Conservation (phyloP, 2,329 filamentous ascomycete species). For the Exophiala spinifera region DNA sequence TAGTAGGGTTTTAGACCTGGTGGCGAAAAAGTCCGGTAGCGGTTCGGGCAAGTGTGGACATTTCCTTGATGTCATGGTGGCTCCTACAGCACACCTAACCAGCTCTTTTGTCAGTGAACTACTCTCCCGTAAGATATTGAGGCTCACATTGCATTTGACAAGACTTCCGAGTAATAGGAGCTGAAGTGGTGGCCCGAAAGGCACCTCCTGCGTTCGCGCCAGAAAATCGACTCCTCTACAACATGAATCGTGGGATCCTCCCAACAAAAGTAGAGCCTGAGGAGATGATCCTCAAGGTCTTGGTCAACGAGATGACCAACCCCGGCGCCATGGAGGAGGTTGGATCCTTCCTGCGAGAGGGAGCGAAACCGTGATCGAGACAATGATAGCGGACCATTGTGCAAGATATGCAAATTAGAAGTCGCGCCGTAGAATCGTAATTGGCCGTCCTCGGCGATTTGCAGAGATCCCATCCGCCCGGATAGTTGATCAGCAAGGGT, state of each 20-base stretch:
- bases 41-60: constrained; percentile 15
- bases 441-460: constrained; percentile 27
- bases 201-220: constrained; percentile 14
- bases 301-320: constrained; percentile 22
- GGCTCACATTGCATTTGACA: constrained; percentile 22
- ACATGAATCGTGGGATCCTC: constrained; percentile 28
- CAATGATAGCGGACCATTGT: constrained; percentile 22
- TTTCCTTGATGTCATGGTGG: constrained; percentile 11
- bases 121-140: not conserved
- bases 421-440: constrained; percentile 27
- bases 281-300: constrained; percentile 25
- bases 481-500: constrained; percentile 17
- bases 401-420: constrained; percentile 26
- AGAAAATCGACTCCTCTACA: constrained; percentile 22
- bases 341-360: constrained; percentile 8
- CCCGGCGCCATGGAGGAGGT: constrained; percentile 14
- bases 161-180: constrained; percentile 16
- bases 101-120: no score
- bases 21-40: constrained; percentile 29
- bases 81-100: constrained; percentile 14
- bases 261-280: constrained; percentile 27
- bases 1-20: constrained; percentile 26
- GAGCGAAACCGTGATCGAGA: constrained; percentile 21
- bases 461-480: constrained; percentile 23
- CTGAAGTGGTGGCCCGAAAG: constrained; percentile 5